A percentile compares a stretch with the other conserved stretches of the same genome.
phyloP scores from a whole-genome alignment of 2,329 filamentous ascomycete genomes.

The Metarhizium guizhouense region DNA sequence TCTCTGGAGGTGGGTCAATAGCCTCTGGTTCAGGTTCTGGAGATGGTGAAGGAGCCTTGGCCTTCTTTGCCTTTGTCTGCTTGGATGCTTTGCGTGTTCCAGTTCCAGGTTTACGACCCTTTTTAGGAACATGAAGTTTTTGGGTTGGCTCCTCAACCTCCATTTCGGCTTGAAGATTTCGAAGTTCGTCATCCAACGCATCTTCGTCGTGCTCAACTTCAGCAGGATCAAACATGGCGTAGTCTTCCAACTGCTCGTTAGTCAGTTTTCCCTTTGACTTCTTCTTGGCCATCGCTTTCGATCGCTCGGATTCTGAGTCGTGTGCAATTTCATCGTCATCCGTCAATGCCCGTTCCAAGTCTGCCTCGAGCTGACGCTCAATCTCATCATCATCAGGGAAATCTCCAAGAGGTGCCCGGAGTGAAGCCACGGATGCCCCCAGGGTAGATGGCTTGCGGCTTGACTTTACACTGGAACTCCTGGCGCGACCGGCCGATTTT shows the following conservation, averaged over 20 bases:
- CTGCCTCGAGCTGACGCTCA: constrained; percentile 55
- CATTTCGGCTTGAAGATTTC: constrained; percentile 41
- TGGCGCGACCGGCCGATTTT: constrained; percentile 18
- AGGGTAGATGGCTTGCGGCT: constrained; percentile 36
- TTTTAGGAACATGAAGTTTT: constrained; percentile 40
- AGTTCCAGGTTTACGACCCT: constrained; percentile 40
- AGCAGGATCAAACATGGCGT: constrained; percentile 44
- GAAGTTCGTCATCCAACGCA: constrained; percentile 41
- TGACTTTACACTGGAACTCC: constrained; percentile 31
- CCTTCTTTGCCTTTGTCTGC: constrained; percentile 37
- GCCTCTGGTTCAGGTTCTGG: constrained; percentile 8
- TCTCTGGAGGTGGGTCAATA: constrained; percentile 8
- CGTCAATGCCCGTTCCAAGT: constrained; percentile 47
- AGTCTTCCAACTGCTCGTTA: constrained; percentile 26
- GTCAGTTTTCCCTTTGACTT: constrained; percentile 19
- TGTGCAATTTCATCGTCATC: constrained; percentile 42
- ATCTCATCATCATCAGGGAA: constrained; percentile 55
- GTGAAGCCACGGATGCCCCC: constrained; percentile 40
- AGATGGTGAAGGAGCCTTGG: constrained; percentile 24
- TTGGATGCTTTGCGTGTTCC: constrained; percentile 43
- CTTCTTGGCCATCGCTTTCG: constrained; percentile 19
- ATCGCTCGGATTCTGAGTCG: constrained; percentile 36
- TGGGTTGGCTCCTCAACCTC: constrained; percentile 27
- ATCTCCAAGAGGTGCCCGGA: constrained; percentile 27
- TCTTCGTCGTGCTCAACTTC: constrained; percentile 36